Percentiles rank a stretch among this genome's conserved stretches.
Conservation (phyloP, 768 basidiomycete genomes). For the Leccinum aurantiacum region DNA sequence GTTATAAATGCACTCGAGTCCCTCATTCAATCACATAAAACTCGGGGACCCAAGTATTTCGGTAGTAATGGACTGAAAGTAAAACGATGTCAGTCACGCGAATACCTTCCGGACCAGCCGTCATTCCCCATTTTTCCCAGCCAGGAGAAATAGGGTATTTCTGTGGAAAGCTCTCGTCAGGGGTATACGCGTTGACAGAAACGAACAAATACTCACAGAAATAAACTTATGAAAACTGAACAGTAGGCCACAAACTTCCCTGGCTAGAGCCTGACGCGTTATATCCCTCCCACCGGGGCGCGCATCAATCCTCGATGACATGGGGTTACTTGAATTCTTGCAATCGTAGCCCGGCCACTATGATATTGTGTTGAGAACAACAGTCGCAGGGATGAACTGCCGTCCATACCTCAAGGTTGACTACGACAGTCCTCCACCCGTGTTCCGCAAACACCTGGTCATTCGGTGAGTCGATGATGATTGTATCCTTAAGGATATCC, state of each 20-base stretch:
- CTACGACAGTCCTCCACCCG: slow-evolving; percentile 4
- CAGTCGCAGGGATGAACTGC: neutral
- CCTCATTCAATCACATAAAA: neutral
- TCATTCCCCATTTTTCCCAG: neutral
- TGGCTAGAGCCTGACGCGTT: neutral
- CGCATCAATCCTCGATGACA: neutral
- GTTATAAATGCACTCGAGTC: neutral
- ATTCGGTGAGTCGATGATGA: neutral
- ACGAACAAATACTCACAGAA: neutral
- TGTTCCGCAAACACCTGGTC: neutral
- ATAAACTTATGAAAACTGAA: neutral
- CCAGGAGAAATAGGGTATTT: neutral
- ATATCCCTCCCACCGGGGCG: neutral
- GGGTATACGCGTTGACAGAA: no score
- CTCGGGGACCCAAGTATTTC: neutral
- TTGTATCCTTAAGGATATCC: slow-evolving; percentile 2
- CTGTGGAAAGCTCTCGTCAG: neutral
- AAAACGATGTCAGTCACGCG: neutral
- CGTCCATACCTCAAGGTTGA: neutral
- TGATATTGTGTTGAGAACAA: neutral
- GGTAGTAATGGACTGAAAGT: neutral
- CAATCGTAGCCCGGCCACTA: neutral
- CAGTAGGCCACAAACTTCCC: neutral
- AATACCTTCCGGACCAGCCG: slow-evolving; percentile 1
- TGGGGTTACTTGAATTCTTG: neutral